Base-by-base conservation (phyloP, 1,284 basidiomycete genomes). In the Termitomyces sp. region DNA sequence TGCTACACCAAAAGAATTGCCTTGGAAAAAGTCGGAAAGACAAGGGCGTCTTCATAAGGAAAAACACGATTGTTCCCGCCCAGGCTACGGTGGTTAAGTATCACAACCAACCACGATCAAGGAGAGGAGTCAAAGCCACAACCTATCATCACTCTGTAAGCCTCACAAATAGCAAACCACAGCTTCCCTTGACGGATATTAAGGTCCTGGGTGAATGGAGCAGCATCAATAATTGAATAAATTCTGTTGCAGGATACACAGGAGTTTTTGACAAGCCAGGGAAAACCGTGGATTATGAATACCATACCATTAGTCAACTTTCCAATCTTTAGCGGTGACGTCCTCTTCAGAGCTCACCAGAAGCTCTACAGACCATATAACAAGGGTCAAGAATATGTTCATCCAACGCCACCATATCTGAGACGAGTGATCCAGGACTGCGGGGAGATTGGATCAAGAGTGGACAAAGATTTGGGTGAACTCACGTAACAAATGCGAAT, bases 401-500 rank as follows among this genome's bases (percentile, higher is more conserved):
- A 86, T 85, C 89, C 88, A 91, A 60, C 89, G 78, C 86, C 89
- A 91, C 88, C 89, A 92, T 47, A 91, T 80, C 64, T 91, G 88
- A 7, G 88, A 88, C n/a, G 88, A 86, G 62, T 88, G 84, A 63
- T 90, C 86, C 52, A 91, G 69, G 43, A 90, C 89, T 91, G 18
- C 19, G 58, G 46, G 48, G 18, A 26, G 5, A 37, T 18, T 37
- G 58, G 18, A 59, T 50, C 37, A 34, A 7, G 13, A 35, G 46
- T 19, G 18, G 41, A 41, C 42, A 46, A 58, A 45, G 41, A 21
- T 9, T 48, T 54, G 16, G 14, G 51, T 31, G 19, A 3, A 76
- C 86, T 63, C 60, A 91, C 88, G 72, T 21, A 92, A 74, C 3
- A 92, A 72, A 66, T 92, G 86, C 0, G 89, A 89, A 62, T 92